A percentile compares a stretch with the other conserved stretches of the same genome.
These are phyloP conservation scores for Kalaharituber pfeilii DNA, from an alignment of 2,329 filamentous ascomycete species.

Conservation along the genomic window DNA sequence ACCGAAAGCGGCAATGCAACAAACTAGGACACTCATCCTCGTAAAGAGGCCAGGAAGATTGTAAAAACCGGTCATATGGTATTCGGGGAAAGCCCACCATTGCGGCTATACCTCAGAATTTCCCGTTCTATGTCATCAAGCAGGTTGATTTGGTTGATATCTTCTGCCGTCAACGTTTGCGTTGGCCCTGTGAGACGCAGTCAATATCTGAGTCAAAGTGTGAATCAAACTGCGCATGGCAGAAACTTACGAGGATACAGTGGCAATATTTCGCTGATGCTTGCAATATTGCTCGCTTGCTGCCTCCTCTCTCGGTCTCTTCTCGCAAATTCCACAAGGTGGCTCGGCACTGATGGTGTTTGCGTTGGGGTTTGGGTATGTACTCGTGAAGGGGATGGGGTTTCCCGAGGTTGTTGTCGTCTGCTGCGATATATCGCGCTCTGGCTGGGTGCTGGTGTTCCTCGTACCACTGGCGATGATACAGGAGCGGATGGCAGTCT, in stretches of 20 bases:
- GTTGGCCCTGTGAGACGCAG: not conserved
- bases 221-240: not conserved
- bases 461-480: too few species aligned
- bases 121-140: not conserved
- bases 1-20: too few species aligned
- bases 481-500: not conserved
- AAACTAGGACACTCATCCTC: too few species aligned
- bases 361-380: too few species aligned
- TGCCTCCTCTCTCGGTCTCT: not conserved
- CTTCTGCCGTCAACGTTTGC: not conserved
- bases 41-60: too few species aligned
- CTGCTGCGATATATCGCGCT: too few species aligned
- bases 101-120: not conserved
- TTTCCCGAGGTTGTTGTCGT: not conserved
- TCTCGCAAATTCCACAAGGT: not conserved
- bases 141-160: not conserved
- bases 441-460: too few species aligned
- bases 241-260: not conserved
- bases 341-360: not conserved
- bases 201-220: not conserved
- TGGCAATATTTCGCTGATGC: not conserved
- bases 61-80: too few species aligned
- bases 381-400: not conserved
- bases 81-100: too few species aligned
- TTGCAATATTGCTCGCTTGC: not conserved